phyloP scores from a whole-genome alignment of 345 rosid genomes.

The Populus davidiana region DNA sequence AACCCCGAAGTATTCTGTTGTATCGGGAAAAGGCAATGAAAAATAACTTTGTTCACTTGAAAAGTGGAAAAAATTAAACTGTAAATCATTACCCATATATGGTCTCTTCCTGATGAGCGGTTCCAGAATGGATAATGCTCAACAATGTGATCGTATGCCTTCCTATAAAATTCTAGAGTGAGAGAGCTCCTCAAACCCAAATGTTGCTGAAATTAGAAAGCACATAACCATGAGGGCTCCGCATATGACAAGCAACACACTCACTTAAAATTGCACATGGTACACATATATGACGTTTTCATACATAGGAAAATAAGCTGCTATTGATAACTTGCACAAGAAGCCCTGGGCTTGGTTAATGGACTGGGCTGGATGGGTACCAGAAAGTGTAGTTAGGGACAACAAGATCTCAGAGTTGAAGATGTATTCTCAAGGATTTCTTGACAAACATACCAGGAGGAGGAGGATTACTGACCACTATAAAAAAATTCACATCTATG shows the following conservation, averaged over 20 bases:
- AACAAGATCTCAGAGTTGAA: neutral
- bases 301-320: neutral
- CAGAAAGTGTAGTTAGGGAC: neutral
- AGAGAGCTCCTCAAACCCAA: slow-evolving; percentile 82
- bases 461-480: neutral
- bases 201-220: slow-evolving; percentile 56
- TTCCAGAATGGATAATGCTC: slow-evolving; percentile 81
- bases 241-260: neutral
- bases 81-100: slow-evolving; percentile 68
- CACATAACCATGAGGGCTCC: neutral
- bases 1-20: slow-evolving; percentile 1
- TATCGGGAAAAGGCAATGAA: neutral
- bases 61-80: neutral
- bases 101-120: slow-evolving; percentile 84
- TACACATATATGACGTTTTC: neutral
- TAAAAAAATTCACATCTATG: neutral
- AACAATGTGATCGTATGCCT: slow-evolving; percentile 65
- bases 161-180: slow-evolving; percentile 76
- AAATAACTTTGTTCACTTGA: neutral
- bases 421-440: neutral
- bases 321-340: neutral
- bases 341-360: neutral
- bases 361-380: too few relatives aligned
- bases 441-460: neutral
- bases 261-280: neutral